Evolutionary conservation across 1,139 yeast genomes (phyloP).

Genomic region (Blastobotrys elegans): DNA sequence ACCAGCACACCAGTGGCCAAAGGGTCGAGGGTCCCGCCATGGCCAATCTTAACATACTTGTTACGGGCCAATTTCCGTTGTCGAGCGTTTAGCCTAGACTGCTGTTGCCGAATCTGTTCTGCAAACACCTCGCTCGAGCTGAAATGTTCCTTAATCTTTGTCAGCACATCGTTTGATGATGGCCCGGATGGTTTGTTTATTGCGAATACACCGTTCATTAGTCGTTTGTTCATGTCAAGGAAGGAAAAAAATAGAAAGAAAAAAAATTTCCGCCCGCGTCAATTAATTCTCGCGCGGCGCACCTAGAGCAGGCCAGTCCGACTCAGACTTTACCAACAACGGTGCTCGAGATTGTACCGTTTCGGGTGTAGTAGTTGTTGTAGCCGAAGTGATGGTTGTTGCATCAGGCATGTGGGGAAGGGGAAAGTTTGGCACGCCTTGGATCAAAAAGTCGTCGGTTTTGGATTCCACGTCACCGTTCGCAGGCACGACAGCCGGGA

Average conservation of each 20-base stretch:
- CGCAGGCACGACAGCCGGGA: background rate
- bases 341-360: background rate
- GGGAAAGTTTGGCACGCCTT: background rate
- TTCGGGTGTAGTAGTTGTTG: background rate
- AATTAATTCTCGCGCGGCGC: background rate
- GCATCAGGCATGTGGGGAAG: background rate
- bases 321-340: too few relatives aligned
- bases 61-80: conserved; percentile 46
- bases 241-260: background rate
- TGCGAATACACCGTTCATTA: conserved; percentile 74
- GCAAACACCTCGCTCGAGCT: conserved; percentile 57
- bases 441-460: background rate
- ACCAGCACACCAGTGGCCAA: conserved; percentile 90
- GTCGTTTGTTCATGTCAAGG: background rate
- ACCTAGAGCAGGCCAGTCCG: background rate
- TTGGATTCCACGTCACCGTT: background rate
- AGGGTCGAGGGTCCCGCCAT: conserved; percentile 97
- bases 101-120: conserved; percentile 44
- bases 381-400: background rate
- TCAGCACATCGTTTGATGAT: conserved; percentile 70
- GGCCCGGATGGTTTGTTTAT: conserved; percentile 83
- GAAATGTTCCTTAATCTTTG: conserved; percentile 58
- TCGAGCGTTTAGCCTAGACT: conserved; percentile 43
- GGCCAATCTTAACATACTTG: conserved; percentile 83
- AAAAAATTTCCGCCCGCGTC: background rate